Conservation (phyloP, 495 filamentous ascomycete genomes). For the Penicillium coprophilum region DNA sequence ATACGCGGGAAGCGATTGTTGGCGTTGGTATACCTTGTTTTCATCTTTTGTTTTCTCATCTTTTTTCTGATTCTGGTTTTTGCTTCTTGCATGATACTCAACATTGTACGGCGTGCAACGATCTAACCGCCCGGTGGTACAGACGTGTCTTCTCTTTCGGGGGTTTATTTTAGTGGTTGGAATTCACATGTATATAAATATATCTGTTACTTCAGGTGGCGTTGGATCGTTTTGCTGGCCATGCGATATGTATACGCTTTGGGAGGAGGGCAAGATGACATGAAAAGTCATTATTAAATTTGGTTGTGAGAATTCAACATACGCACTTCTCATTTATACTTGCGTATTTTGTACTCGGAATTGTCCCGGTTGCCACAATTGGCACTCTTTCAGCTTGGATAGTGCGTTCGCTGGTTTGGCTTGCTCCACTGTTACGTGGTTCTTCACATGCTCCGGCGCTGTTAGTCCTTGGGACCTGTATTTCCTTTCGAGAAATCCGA, state of each 20-base stretch:
- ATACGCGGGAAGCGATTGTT: slow-evolving; percentile 20
- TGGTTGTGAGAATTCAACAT: background rate
- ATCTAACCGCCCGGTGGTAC: background rate
- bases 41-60: slow-evolving; percentile 2
- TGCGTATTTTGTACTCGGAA: background rate
- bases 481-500: background rate
- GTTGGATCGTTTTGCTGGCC: slow-evolving; percentile 1
- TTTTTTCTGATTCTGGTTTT: background rate
- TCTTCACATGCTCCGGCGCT: background rate
- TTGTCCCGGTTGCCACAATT: background rate
- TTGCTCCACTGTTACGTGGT: background rate
- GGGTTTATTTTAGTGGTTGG: background rate
- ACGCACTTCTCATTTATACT: background rate
- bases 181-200: background rate
- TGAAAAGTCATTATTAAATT: slow-evolving; percentile 2
- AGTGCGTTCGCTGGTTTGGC: background rate
- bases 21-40: slow-evolving; percentile 10
- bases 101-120: background rate
- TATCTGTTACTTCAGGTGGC: background rate
- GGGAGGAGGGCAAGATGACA: background rate
- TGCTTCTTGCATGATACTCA: slow-evolving; percentile 2
- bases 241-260: slow-evolving; percentile 4
- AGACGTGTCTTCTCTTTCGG: background rate
- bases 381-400: background rate
- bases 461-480: background rate